Base-by-base conservation (phyloP, 2,329 filamentous ascomycete genomes). In the Verticillium nubilum region DNA sequence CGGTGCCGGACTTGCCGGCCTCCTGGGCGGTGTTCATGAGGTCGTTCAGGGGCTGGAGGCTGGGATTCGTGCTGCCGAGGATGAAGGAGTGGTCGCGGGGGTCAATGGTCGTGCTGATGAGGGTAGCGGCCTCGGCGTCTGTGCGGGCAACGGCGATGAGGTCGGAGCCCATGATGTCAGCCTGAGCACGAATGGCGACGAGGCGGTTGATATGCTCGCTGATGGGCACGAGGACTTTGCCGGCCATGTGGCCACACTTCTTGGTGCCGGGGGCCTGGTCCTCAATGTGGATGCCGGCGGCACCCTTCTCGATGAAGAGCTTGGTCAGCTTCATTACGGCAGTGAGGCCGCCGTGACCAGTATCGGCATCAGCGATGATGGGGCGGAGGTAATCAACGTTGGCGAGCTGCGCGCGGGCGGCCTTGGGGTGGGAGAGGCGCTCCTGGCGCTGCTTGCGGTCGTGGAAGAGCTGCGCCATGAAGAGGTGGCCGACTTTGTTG, bases 201-300 rank as follows among this genome's bases (percentile, higher is more conserved):
- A 99, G 83, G 59, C 95, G 89, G 81, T 97, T 98, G 79, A 98
- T 97, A 80, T 99, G 95, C 80, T 99, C 95, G 76, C 87, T 91
- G 72, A 97, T 96, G 56, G 95, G 95, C 57, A 99, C 95, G 62
- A 99, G 82, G 52, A 98, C 95, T 80, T 98, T 98, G 71, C 95
- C 95, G 66, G 95, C 95, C 95, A 98, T 98, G 79, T 98, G 95
- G 64, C 95, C 95, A 75, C 95, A 99, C 85, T 99, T 99, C 86
- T 99, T 99, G 56, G 95, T 98, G 58, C 95, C 95, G 3, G 95
- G 94, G 4, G 95, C 94, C 78, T 98, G 95, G 74, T 99, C 95
- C 78, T 99, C 95, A 67, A 99, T 97, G 78, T 99, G 95, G 70
- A 99, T 97, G 66, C 95, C 95, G 50, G 95, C 95, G 53, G 95